Conservation (phyloP, 1,139 yeast genomes). For the Wickerhamiella infanticola region DNA sequence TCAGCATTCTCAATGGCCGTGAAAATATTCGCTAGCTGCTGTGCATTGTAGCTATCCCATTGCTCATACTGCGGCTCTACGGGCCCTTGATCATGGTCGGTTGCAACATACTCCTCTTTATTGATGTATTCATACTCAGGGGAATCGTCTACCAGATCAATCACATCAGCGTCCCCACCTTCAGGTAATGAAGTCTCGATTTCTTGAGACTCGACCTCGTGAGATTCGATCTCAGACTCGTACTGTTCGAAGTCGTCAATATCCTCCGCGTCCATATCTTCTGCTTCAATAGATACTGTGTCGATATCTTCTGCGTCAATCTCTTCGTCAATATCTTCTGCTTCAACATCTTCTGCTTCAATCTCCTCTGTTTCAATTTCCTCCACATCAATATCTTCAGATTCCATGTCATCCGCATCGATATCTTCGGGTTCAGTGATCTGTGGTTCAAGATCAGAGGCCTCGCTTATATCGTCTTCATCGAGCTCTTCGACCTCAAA, state of each 20-base stretch:
- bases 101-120: not conserved
- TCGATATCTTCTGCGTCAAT: not conserved
- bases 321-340: not conserved
- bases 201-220: not conserved
- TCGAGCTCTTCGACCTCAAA: slow-evolving; percentile 1
- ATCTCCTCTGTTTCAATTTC: slow-evolving; percentile 3
- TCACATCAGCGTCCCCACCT: not conserved
- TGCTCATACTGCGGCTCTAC: not conserved
- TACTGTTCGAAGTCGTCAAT: not conserved
- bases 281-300: slow-evolving; percentile 6
- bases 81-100: not conserved
- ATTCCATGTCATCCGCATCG: not conserved
- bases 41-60: not conserved
- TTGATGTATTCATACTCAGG: not conserved
- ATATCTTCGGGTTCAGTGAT: slow-evolving; percentile 10
- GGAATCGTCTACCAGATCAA: not conserved
- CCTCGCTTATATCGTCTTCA: not conserved
- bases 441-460: slow-evolving; percentile 2
- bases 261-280: slow-evolving; percentile 5
- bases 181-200: not conserved
- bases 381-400: not conserved
- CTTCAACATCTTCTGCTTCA: slow-evolving; percentile 8
- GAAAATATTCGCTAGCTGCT: not conserved
- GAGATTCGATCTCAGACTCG: not conserved
- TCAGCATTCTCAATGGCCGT: not conserved